Conservation (phyloP, 495 filamentous ascomycete species). For the Daldinia loculata region DNA sequence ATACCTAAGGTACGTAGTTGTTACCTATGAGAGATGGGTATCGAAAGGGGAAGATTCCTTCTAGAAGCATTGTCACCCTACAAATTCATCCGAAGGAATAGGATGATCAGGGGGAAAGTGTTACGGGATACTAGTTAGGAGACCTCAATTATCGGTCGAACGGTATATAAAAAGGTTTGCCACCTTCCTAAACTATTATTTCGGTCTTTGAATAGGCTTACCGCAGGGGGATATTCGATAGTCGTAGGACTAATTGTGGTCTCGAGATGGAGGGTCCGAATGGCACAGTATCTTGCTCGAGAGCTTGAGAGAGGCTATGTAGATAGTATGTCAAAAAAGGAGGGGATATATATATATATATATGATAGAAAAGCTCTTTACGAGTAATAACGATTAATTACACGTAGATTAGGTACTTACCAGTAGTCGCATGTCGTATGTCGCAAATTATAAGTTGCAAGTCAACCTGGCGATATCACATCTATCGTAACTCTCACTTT, state of each 20-base stretch:
- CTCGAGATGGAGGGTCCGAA: constrained; percentile 26
- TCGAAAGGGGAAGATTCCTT: constrained; percentile 27
- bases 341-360: neutral
- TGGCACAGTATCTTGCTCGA: constrained; percentile 39
- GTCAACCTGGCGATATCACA: constrained; percentile 6
- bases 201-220: constrained; percentile 40
- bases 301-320: constrained; percentile 20
- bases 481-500: constrained; percentile 2
- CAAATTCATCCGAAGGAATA: constrained; percentile 32
- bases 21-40: neutral
- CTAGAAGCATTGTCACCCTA: constrained; percentile 41
- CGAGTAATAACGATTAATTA: constrained; percentile 2
- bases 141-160: constrained; percentile 33
- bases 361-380: neutral
- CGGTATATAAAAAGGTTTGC: constrained; percentile 22
- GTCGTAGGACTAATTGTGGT: constrained; percentile 20
- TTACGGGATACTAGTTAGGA: constrained; percentile 24
- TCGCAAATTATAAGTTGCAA: constrained; percentile 2
- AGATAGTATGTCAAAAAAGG: constrained; percentile 28
- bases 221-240: constrained; percentile 22
- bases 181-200: constrained; percentile 39
- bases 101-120: constrained; percentile 39
- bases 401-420: no score
- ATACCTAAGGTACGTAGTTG: neutral
- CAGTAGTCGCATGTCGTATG: neutral